These are phyloP conservation scores for Colletotrichum sp. DNA, from an alignment of 2,329 filamentous ascomycete species.

Conservation along the genomic window DNA sequence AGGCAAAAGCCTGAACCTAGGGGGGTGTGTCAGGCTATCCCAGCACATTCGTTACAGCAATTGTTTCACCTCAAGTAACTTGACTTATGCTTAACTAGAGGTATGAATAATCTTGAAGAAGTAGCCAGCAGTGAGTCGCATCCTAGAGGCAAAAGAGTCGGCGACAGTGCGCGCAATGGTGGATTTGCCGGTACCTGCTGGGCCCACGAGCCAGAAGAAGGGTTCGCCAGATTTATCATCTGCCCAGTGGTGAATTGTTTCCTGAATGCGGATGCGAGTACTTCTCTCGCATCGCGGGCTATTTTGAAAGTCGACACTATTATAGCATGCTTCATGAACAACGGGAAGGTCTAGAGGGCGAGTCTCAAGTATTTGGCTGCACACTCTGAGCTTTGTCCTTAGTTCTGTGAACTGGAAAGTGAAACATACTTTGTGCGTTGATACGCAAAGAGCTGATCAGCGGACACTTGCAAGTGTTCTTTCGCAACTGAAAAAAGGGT, in stretches of 20 bases:
- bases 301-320: background rate
- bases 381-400: too few relatives aligned
- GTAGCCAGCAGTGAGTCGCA: slow-evolving; percentile 41
- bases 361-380: background rate
- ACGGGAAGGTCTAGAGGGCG: background rate
- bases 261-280: background rate
- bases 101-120: slow-evolving; percentile 55
- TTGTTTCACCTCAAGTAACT: too few relatives aligned
- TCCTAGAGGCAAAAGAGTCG: background rate
- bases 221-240: background rate
- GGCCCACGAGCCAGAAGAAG: slow-evolving; percentile 40
- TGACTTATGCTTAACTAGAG: too few relatives aligned
- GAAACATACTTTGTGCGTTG: too few relatives aligned
- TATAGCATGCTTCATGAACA: background rate
- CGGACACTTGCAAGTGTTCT: too few relatives aligned
- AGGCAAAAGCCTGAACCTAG: too few relatives aligned
- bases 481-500: too few relatives aligned
- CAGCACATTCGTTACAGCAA: too few relatives aligned
- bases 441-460: too few relatives aligned
- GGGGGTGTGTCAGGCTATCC: too few relatives aligned
- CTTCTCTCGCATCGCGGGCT: background rate
- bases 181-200: slow-evolving; percentile 44
- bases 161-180: slow-evolving; percentile 39
- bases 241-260: background rate
- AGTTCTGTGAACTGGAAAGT: too few relatives aligned